These are phyloP conservation scores for Fusarium gaditjirri DNA, from an alignment of 2,329 filamentous ascomycete species.

Conservation along the genomic window DNA sequence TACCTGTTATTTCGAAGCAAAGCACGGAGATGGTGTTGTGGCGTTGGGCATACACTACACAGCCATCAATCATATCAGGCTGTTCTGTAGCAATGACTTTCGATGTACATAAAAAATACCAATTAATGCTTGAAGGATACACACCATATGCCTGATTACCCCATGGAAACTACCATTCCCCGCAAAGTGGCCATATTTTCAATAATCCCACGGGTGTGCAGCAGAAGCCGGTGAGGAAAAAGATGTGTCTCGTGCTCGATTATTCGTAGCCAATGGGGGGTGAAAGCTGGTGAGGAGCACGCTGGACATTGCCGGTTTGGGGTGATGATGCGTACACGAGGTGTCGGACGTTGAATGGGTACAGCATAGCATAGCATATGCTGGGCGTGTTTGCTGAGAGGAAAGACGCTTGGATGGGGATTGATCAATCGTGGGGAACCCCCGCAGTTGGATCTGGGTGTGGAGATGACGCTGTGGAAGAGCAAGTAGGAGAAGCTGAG, in stretches of 20 bases:
- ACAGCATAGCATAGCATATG: not conserved
- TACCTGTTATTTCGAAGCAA: constrained; percentile 24
- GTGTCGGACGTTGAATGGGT: not conserved
- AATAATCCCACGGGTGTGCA: constrained; percentile 6
- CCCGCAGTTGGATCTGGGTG: constrained; percentile 24
- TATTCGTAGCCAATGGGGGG: constrained; percentile 2
- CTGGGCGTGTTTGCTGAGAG: too few relatives aligned
- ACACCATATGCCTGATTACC: constrained; percentile 17
- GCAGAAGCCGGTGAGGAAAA: constrained; percentile 11
- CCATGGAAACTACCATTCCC: constrained; percentile 37
- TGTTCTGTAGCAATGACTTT: constrained; percentile 34
- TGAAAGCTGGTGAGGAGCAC: constrained; percentile 18
- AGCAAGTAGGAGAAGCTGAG: constrained; percentile 14
- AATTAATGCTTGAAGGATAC: not conserved
- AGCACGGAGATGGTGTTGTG: constrained; percentile 38
- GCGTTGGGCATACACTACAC: constrained; percentile 33
- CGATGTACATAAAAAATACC: constrained; percentile 5
- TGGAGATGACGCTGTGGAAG: not conserved
- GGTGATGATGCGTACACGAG: not conserved
- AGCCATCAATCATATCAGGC: constrained; percentile 12
- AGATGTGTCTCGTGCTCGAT: constrained; percentile 7
- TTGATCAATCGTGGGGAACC: constrained; percentile 29
- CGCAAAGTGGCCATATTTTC: constrained; percentile 16
- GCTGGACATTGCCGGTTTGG: constrained; percentile 29
- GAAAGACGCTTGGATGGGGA: not conserved